Evolutionary conservation across 2,329 filamentous ascomycete genomes (phyloP).

Genomic region (Fusarium keratoplasticum): DNA sequence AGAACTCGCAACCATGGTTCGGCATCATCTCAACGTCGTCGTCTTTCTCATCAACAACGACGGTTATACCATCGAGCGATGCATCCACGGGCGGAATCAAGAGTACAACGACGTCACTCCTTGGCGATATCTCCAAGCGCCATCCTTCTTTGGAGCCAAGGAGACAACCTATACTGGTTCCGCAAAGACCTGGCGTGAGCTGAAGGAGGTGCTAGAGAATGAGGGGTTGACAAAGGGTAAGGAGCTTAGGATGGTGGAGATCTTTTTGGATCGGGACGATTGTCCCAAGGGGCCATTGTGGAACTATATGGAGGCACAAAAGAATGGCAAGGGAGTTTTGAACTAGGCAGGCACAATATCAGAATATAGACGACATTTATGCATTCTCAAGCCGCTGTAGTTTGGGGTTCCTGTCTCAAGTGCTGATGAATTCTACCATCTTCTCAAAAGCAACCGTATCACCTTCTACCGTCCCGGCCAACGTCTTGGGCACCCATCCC

Average conservation of each 20-base stretch:
- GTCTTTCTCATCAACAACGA: slow-evolving; percentile 69
- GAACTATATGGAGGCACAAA: slow-evolving; percentile 18
- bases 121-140: slow-evolving; percentile 63
- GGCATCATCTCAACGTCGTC: slow-evolving; percentile 60
- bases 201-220: slow-evolving; percentile 38
- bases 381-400: background rate
- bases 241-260: slow-evolving; percentile 49
- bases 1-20: slow-evolving; percentile 73
- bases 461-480: background rate
- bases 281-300: slow-evolving; percentile 40
- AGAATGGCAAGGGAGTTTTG: background rate
- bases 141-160: slow-evolving; percentile 60
- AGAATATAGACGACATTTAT: background rate
- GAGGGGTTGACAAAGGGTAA: slow-evolving; percentile 28
- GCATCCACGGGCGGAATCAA: slow-evolving; percentile 65
- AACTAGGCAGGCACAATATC: background rate
- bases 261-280: slow-evolving; percentile 49
- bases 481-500: background rate
- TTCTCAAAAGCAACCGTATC: slow-evolving; percentile 10
- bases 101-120: slow-evolving; percentile 66
- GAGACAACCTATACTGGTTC: slow-evolving; percentile 52
- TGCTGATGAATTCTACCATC: background rate
- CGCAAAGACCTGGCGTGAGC: slow-evolving; percentile 58
- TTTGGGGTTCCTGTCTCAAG: background rate
- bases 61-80: slow-evolving; percentile 69